A percentile compares a stretch with the other conserved stretches of the same genome.
These are phyloP conservation scores for Sclerotinia borealis DNA, from an alignment of 2,329 filamentous ascomycete species.

Conservation along the genomic window DNA sequence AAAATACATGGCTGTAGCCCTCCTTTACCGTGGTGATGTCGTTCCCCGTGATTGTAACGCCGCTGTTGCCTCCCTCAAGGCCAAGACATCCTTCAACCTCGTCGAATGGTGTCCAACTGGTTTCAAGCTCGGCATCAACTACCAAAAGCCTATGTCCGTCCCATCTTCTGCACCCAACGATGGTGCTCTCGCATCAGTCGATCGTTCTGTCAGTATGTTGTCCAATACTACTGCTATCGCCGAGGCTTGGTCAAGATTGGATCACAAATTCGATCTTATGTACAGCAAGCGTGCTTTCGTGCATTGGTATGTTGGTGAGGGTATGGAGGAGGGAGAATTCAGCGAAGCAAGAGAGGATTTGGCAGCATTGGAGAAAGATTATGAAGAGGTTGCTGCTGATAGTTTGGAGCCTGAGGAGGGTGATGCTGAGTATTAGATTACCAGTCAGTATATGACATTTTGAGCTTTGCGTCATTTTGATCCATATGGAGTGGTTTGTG, in stretches of 20 bases:
- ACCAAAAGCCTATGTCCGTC: constrained; percentile 50
- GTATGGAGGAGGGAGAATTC: constrained; percentile 67
- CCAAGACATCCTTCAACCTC: constrained; percentile 65
- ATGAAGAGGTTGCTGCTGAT: constrained; percentile 57
- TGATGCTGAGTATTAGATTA: constrained; percentile 37
- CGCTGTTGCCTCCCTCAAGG: constrained; percentile 55
- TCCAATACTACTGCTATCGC: constrained; percentile 62
- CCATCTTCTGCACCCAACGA: constrained; percentile 36
- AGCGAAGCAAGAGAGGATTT: constrained; percentile 60
- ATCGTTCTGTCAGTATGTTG: constrained; percentile 54
- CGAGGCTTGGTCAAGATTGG: constrained; percentile 58
- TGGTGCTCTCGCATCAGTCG: constrained; percentile 47
- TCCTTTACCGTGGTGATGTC: constrained; percentile 61
- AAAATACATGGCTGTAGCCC: constrained; percentile 63
- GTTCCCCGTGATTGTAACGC: constrained; percentile 55
- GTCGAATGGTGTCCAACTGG: constrained; percentile 65
- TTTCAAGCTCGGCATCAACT: constrained; percentile 65
- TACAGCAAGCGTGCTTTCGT: constrained; percentile 64
- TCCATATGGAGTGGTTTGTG: constrained; percentile 7
- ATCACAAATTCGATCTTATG: constrained; percentile 66
- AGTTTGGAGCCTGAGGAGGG: constrained; percentile 42
- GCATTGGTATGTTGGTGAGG: constrained; percentile 66
- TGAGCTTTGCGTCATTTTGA: constrained; percentile 8
- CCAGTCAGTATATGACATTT: not conserved
- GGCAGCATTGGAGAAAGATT: constrained; percentile 59